A percentile compares a stretch with the other conserved stretches of the same genome.
These are phyloP conservation scores for Cucurbita pepo DNA, from an alignment of 306 rosid species.

Conservation along the genomic window DNA sequence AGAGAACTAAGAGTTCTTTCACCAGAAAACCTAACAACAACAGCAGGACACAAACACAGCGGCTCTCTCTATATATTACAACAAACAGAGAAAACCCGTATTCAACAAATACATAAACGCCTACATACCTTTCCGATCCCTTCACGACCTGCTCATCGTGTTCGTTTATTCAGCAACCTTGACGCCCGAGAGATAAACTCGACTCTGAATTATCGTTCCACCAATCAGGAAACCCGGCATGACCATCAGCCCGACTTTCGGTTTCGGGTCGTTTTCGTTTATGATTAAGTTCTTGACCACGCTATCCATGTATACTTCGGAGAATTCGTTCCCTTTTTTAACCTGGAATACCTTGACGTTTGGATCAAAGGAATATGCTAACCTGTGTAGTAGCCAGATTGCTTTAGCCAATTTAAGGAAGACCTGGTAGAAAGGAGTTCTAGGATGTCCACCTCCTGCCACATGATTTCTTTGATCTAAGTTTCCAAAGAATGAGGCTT, in stretches of 20 bases:
- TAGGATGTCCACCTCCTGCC: slow-evolving; percentile 88
- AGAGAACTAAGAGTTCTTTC: not conserved
- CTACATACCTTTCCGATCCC: slow-evolving; percentile 4
- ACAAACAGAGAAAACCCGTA: not conserved
- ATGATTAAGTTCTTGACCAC: slow-evolving; percentile 70
- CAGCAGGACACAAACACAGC: not conserved
- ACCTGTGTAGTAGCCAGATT: slow-evolving; percentile 85
- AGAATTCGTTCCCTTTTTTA: slow-evolving; percentile 78
- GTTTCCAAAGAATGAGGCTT: slow-evolving; percentile 89
- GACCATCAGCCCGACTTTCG: slow-evolving; percentile 84
- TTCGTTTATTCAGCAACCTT: slow-evolving; percentile 69
- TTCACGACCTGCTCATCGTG: not conserved
- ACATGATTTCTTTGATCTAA: slow-evolving; percentile 79
- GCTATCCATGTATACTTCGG: slow-evolving; percentile 89
- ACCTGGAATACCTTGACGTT: slow-evolving; percentile 79
- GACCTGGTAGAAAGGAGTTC: slow-evolving; percentile 94
- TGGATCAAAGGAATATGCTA: slow-evolving; percentile 78
- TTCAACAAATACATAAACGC: slow-evolving; percentile 19
- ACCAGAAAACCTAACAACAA: not conserved
- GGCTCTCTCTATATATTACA: not conserved
- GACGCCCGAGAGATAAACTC: slow-evolving; percentile 89
- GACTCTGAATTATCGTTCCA: slow-evolving; percentile 82
- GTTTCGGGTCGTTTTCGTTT: slow-evolving; percentile 56
- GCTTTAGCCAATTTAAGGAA: slow-evolving; percentile 80
- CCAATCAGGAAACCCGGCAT: slow-evolving; percentile 93